Base-by-base conservation (phyloP, 2,329 filamentous ascomycete genomes). In the Iodosphaeria phyllophila region DNA sequence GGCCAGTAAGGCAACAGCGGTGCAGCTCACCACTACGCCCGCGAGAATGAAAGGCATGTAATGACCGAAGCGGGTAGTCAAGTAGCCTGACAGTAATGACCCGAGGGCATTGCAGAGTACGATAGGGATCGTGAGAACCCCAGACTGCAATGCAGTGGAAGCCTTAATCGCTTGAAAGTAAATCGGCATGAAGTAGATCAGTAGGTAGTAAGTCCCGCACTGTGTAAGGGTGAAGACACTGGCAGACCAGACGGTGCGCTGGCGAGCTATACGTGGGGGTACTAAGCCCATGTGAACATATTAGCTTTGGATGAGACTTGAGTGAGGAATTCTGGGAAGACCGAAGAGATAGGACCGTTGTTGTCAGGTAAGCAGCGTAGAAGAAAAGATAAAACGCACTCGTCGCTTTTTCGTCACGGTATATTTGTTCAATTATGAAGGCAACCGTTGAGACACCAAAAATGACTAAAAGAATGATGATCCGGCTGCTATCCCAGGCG, bases 221-320 rank as follows among this genome's bases (percentile, higher is more conserved):
- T 13, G 6, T 6, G 20, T 13, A 10, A 25, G 18, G 12, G 12
- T 13, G 9, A 12, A 25, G 17, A 17, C 11, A 13, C 12, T 19
- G 5, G 24, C 17, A 11, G 18, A 9, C 18, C 5, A 9, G 18
- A 20, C 18, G 18, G 18, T 20, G 18, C 18, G 18, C 18, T 60
- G 50, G 24, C 44, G 52, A 32, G 64, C 50, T 20, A 67, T 48
- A 8, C 53, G 44, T 18, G 56, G 56, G 9, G 60, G 61, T 8
- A 66, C n/a, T n/a, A n/a, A n/a, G n/a, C n/a, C n/a, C n/a, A n/a
- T n/a, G n/a, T n/a, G n/a, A n/a, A n/a, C n/a, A n/a, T n/a, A n/a
- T n/a, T n/a, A n/a, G n/a, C n/a, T n/a, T n/a, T n/a, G n/a, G n/a
- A n/a, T n/a, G n/a, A n/a, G n/a, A n/a, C n/a, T n/a, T n/a, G n/a